A percentile compares a stretch with the other conserved stretches of the same genome.
Conservation (phyloP, 169 alveolate genomes). For the Cryptosporidium ubiquitum region DNA sequence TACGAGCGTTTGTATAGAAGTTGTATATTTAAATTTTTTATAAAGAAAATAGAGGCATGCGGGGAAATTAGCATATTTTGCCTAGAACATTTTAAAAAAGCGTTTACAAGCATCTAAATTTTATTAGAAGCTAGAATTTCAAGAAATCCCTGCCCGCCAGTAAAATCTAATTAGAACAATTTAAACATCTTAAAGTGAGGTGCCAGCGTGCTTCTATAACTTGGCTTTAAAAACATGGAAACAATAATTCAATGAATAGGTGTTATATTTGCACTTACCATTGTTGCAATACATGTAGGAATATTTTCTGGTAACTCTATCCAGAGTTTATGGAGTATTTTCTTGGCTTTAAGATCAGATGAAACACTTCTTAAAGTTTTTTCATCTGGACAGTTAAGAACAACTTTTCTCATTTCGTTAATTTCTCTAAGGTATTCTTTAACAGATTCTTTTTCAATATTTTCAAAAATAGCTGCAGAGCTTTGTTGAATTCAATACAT, state of each 20-base stretch:
- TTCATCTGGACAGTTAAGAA: constrained; percentile 72
- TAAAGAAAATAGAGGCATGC: not conserved
- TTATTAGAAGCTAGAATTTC: not conserved
- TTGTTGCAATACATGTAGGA: constrained; percentile 81
- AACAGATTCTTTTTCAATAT: constrained; percentile 17
- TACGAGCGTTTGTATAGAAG: not conserved
- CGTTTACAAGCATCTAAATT: constrained; percentile 1
- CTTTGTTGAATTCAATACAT: not conserved
- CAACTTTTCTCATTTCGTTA: constrained; percentile 78
- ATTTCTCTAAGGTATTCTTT: constrained; percentile 72
- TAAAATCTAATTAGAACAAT: not conserved
- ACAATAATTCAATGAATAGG: not conserved
- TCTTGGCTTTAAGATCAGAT: constrained; percentile 47
- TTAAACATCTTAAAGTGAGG: constrained; percentile 34
- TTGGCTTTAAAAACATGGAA: constrained; percentile 27
- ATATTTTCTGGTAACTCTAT: constrained; percentile 79
- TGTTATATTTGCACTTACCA: constrained; percentile 24
- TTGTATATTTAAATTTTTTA: not conserved
- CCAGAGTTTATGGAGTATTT: constrained; percentile 78
- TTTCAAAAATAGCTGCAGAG: constrained; percentile 75
- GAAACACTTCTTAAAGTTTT: constrained; percentile 49
- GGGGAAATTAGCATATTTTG: not conserved
- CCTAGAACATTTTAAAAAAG: not conserved
- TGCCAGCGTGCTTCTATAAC: constrained; percentile 8
- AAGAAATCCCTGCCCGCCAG: not conserved